Conservation (phyloP, 331 rosid genomes). For the Malus hybrid region DNA sequence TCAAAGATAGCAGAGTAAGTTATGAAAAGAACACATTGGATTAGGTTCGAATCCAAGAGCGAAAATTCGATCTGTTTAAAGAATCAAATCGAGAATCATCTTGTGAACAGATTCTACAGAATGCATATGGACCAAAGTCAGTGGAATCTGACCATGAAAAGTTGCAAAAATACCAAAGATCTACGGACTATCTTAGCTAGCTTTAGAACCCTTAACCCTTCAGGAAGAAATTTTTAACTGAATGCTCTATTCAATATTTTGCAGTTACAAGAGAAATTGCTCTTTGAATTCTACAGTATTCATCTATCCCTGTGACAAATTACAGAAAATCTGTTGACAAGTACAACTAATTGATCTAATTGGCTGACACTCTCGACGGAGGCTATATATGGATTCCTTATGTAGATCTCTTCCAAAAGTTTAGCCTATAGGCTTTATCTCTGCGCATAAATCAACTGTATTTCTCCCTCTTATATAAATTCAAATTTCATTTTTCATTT, state of each 20-base stretch:
- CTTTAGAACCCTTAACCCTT: not conserved
- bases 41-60: not conserved
- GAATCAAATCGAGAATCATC: not conserved
- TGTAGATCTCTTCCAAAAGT: too few relatives aligned
- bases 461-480: not conserved
- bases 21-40: not conserved
- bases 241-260: not conserved
- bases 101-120: not conserved
- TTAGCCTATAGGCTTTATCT: not conserved
- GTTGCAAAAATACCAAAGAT: not conserved
- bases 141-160: too few relatives aligned
- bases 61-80: not conserved
- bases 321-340: not conserved
- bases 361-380: not conserved
- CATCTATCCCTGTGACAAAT: not conserved
- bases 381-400: not conserved
- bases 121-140: not conserved
- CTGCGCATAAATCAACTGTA: not conserved
- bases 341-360: not conserved
- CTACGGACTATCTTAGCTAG: not conserved
- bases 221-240: not conserved
- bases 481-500: not conserved
- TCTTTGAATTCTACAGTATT: not conserved
- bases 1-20: not conserved
- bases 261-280: not conserved